Evolutionary conservation across 306 rosid species (phyloP).

Genomic region (Mimosa pudica): DNA sequence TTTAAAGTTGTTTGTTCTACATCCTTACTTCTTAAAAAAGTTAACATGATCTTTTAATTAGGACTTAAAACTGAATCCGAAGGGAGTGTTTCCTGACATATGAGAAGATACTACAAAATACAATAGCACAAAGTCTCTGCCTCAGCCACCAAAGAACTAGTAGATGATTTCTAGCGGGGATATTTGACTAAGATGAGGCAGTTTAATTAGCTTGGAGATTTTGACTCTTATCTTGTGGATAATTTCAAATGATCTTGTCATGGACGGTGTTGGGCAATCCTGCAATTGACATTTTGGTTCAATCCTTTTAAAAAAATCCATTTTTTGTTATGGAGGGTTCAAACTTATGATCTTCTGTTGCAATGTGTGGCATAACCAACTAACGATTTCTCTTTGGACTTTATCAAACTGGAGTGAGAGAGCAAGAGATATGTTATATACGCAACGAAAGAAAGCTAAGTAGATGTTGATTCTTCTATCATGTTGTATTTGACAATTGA

Average conservation of each 20-base stretch:
- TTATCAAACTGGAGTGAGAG: background rate
- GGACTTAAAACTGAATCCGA: too few relatives aligned
- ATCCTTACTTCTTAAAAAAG: too few relatives aligned
- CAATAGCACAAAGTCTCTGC: background rate
- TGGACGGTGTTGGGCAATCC: background rate
- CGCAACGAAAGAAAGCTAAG: background rate
- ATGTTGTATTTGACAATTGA: background rate
- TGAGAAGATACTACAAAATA: background rate
- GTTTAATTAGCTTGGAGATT: background rate
- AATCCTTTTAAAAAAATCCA: background rate
- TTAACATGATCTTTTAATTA: too few relatives aligned
- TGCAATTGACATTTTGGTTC: slow-evolving; percentile 1
- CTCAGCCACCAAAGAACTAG: slow-evolving; percentile 1
- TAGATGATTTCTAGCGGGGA: background rate
- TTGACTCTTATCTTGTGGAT: background rate
- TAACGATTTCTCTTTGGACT: background rate
- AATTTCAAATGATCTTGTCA: background rate
- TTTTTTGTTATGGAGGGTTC: background rate
- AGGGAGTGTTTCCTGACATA: background rate
- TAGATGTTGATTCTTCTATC: background rate
- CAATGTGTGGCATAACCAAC: background rate
- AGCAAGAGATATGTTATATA: background rate
- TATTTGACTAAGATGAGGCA: slow-evolving; percentile 18
- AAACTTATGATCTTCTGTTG: background rate
- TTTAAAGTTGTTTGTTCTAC: too few relatives aligned